Conservation (phyloP, 176 grass and related monocot genomes). For the Dendrocalamus sinicus region DNA sequence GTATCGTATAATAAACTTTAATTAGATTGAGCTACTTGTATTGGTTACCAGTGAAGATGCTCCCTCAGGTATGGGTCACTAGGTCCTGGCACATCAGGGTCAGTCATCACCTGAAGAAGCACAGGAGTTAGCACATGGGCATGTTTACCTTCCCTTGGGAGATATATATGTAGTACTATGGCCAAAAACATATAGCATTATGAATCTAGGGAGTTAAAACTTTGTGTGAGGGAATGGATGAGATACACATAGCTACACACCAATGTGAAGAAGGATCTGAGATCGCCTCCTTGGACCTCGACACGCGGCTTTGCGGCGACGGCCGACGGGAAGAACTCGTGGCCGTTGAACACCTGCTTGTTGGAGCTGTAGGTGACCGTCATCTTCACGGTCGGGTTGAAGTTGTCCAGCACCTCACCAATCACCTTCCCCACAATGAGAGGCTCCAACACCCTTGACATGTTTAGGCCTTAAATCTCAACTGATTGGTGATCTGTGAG, state of each 20-base stretch:
- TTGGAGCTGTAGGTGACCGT: constrained; percentile 68
- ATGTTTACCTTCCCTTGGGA: constrained; percentile 7
- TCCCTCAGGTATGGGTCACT: constrained; percentile 85
- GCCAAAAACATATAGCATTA: background rate
- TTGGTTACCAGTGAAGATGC: constrained; percentile 79
- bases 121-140: constrained; percentile 15
- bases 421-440: constrained; percentile 85
- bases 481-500: constrained; percentile 7
- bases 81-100: constrained; percentile 82
- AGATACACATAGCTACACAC: constrained; percentile 43
- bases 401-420: constrained; percentile 80
- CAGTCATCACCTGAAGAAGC: constrained; percentile 75
- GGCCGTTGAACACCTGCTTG: constrained; percentile 85
- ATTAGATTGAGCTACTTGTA: background rate
- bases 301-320: constrained; percentile 67
- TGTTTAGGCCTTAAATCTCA: constrained; percentile 20
- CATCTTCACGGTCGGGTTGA: constrained; percentile 76
- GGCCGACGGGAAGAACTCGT: constrained; percentile 84
- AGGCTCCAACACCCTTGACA: constrained; percentile 73
- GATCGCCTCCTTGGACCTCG: constrained; percentile 75
- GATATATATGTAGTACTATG: background rate
- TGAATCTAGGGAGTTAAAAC: background rate
- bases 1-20: background rate
- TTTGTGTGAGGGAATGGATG: background rate
- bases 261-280: constrained; percentile 87